Base-by-base conservation (phyloP, 352 stramenopile genomes). In the Phytophthora litchii region DNA sequence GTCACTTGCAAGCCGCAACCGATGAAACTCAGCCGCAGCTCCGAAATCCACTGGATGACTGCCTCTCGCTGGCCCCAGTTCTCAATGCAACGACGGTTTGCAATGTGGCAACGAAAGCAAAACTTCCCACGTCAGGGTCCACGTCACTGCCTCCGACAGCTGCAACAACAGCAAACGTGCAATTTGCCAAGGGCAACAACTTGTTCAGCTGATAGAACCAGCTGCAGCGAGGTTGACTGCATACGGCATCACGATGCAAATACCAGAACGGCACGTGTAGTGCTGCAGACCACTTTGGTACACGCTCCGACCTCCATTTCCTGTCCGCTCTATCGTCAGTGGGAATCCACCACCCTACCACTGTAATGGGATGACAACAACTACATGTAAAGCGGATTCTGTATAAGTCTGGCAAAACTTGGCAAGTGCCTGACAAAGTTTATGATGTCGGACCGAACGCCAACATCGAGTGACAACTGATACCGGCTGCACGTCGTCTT, bases 401-500 rank as follows among this genome's bases (percentile, higher is more conserved):
- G n/a, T 21, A 21, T 5, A 44, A 27, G 17, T 14, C 23, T 46
- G 34, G 8, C 20, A n/a, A 37, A 16, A 54, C 35, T 10, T 54
- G 31, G n/a, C n/a, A n/a, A n/a, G n/a, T n/a, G n/a, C n/a, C n/a
- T n/a, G n/a, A n/a, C n/a, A n/a, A n/a, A n/a, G n/a, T n/a, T n/a
- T n/a, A n/a, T 27, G 23, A 43, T 54, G 46, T 54, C 46, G 46
- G 46, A 54, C 31, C 25, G 43, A 50, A 25, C 40, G 6, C 20
- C 16, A 8, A 44, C 23, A 5, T 27, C 5, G 23, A 27, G 23
- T 27, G 23, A 27, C 36, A 48, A 38, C n/a, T 47, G 36, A 48
- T 58, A 58, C 50, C 38, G 50, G 38, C 50, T 58, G 27, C 38
- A 58, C 20, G 35, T 60, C 34, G 53, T 54, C 42, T 59, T 29